A percentile compares a stretch with the other conserved stretches of the same genome.
Conservation (phyloP, 177 flowering plant species). For the Telopea speciosissima region DNA sequence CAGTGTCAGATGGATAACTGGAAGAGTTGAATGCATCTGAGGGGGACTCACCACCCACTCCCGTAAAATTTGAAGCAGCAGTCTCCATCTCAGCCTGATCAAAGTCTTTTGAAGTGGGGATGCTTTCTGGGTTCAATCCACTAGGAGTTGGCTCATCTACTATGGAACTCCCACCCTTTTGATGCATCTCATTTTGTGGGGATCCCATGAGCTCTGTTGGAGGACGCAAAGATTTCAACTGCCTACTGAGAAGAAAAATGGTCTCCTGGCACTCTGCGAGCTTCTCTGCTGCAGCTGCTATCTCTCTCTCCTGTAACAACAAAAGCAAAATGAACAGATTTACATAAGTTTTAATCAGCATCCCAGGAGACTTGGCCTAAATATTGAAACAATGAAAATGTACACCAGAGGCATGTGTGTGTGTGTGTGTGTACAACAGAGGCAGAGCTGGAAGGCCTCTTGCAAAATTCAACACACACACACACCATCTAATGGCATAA, state of each 20-base stretch:
- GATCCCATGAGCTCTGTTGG: conserved; percentile 49
- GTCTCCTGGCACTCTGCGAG: conserved; percentile 99
- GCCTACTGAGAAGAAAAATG: conserved; percentile 87
- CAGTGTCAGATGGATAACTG: conserved; percentile 48
- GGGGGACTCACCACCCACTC: conserved; percentile 55
- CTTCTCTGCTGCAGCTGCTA: conserved; percentile 91
- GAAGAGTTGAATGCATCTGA: conserved; percentile 27
- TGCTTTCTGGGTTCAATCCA: conserved; percentile 20
- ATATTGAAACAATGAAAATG: background rate
- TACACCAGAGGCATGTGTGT: background rate
- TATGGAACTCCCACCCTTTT: conserved; percentile 22
- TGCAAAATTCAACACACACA: too few species aligned
- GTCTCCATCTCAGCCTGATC: conserved; percentile 44
- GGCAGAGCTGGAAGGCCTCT: too few species aligned
- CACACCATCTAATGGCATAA: too few species aligned
- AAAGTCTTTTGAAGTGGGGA: conserved; percentile 22
- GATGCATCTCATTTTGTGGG: conserved; percentile 36
- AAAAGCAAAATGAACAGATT: conserved; percentile 9
- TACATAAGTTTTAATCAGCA: background rate
- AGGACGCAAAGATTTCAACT: conserved; percentile 69
- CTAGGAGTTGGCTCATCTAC: conserved; percentile 46
- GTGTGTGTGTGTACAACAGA: too few species aligned
- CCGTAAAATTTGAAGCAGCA: conserved; percentile 21
- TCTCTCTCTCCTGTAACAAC: conserved; percentile 61
- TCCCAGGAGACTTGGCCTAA: too few species aligned